Evolutionary conservation across 2,329 filamentous ascomycete species (phyloP).

Genomic region (Calonectria hawksworthii): DNA sequence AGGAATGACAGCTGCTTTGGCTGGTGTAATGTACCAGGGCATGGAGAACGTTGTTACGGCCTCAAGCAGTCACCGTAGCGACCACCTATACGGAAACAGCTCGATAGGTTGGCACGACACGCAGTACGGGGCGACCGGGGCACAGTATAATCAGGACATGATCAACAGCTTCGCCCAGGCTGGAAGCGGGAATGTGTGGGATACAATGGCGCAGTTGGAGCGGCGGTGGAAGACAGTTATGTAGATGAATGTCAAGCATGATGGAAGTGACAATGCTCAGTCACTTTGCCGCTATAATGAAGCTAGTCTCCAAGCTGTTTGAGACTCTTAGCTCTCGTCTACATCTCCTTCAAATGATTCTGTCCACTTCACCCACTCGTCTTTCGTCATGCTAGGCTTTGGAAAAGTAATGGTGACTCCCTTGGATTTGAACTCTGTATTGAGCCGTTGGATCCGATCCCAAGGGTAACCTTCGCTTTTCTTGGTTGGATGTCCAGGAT

Average conservation of each 20-base stretch:
- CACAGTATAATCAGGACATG: conserved; percentile 5
- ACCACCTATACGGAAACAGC: background rate
- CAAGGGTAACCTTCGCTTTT: background rate
- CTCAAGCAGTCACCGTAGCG: background rate
- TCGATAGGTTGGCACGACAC: conserved; percentile 10
- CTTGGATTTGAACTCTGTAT: too few species aligned
- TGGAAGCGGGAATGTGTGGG: conserved; percentile 7
- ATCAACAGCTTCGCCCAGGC: background rate
- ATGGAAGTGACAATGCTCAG: rapidly evolving
- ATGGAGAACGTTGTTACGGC: conserved; percentile 1
- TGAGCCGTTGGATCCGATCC: too few species aligned
- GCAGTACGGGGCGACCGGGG: background rate
- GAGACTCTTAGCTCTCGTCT: background rate
- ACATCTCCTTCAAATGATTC: background rate
- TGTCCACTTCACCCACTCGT: background rate
- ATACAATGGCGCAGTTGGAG: background rate
- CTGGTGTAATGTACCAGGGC: background rate
- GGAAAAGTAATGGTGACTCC: too few species aligned
- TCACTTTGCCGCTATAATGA: background rate
- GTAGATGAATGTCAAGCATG: background rate
- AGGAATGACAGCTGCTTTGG: background rate
- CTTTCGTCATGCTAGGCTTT: background rate
- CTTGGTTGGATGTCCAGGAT: background rate
- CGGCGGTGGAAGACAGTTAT: background rate
- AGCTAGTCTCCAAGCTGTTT: background rate